Percentiles rank a stretch among this genome's conserved stretches.
These are phyloP conservation scores for Amanita brunnescens DNA, from an alignment of 768 basidiomycete genomes.

Conservation along the genomic window DNA sequence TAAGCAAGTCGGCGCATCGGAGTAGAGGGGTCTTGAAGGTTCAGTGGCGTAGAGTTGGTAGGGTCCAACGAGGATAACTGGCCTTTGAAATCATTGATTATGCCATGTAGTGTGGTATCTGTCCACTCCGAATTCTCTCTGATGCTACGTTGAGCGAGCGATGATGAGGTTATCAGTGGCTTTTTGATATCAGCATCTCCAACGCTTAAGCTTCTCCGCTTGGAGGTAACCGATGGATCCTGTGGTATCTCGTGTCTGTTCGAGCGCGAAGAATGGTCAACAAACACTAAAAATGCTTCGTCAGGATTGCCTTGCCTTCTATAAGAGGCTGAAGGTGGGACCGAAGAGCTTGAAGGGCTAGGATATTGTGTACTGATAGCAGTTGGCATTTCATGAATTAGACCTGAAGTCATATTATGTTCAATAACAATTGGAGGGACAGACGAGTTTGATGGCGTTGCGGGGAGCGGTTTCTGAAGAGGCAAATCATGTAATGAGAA, in stretches of 20 bases:
- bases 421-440: neutral
- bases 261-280: slow-evolving; percentile 36
- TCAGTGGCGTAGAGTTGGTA: slow-evolving; percentile 39
- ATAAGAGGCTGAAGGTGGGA: slow-evolving; percentile 21
- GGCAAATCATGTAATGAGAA: neutral
- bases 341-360: slow-evolving; percentile 5
- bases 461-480: neutral
- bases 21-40: slow-evolving; percentile 58
- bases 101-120: slow-evolving; percentile 43
- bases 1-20: slow-evolving; percentile 36
- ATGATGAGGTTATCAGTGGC: slow-evolving; percentile 25
- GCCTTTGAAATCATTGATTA: slow-evolving; percentile 67
- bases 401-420: neutral
- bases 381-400: neutral
- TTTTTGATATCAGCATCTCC: slow-evolving; percentile 54
- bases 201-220: slow-evolving; percentile 69
- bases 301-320: slow-evolving; percentile 38
- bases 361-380: neutral
- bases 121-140: slow-evolving; percentile 14
- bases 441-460: neutral
- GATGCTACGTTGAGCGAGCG: slow-evolving; percentile 11
- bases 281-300: slow-evolving; percentile 49
- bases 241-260: slow-evolving; percentile 23
- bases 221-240: slow-evolving; percentile 24
- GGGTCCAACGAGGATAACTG: slow-evolving; percentile 62